Evolutionary conservation across 225 moss, liverwort and hornwort genomes (phyloP).

Genomic region (Marchantia paleacea): DNA sequence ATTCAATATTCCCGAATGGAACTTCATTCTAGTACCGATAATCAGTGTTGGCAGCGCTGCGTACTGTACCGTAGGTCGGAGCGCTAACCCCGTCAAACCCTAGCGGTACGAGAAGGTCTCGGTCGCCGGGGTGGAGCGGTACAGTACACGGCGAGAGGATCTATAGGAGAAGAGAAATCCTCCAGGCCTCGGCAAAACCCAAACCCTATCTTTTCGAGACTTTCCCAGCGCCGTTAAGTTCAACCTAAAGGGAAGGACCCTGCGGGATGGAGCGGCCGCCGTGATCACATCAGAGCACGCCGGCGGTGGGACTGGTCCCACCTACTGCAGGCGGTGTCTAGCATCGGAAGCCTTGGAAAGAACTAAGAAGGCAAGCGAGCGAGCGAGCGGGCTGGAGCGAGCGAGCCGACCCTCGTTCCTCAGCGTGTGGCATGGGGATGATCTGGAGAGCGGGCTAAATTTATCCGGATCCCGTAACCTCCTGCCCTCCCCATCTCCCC

Average conservation of each 20-base stretch:
- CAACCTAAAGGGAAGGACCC: background rate
- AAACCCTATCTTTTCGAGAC: background rate
- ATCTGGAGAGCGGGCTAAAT: background rate
- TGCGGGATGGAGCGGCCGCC: background rate
- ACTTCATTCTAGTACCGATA: no score
- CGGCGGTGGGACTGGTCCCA: constrained; percentile 13
- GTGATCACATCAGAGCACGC: background rate
- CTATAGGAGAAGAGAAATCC: background rate
- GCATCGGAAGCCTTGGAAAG: background rate
- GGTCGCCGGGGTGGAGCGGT: background rate
- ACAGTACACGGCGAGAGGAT: background rate
- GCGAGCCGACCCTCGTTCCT: background rate
- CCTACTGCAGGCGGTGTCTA: background rate
- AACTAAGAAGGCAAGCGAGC: background rate
- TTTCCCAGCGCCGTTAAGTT: constrained; percentile 1
- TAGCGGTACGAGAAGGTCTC: no score
- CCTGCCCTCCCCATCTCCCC: background rate
- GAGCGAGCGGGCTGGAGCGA: background rate
- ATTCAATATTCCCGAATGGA: no score
- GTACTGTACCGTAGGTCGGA: no score
- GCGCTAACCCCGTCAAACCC: no score
- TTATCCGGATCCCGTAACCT: background rate
- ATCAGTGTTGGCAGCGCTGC: no score
- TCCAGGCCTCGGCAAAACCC: background rate
- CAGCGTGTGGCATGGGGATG: background rate